Base-by-base conservation (phyloP, 768 basidiomycete genomes). In the Termitomyces sp. region DNA sequence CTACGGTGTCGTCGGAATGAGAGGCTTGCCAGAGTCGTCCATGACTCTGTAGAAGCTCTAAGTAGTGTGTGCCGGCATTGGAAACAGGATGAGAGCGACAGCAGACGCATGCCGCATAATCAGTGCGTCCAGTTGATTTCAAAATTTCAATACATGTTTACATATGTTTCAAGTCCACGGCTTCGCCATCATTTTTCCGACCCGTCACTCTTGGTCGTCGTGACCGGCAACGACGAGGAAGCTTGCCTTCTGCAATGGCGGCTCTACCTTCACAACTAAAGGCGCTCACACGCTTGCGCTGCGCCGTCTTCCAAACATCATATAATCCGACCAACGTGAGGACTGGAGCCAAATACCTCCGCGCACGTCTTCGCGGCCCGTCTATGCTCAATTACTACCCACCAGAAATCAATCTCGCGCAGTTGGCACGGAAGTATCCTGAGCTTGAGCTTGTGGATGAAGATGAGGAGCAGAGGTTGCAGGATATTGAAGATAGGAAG, bases 281-380 rank as follows among this genome's bases (percentile, higher is more conserved):
- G 15, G 76, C 81, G n/a, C 77, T 94, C 61, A 80, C 72, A 1
- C 80, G 82, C 51, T 76, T 90, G 6, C 87, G 87, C 46, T 87
- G 85, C 69, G 69, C 78, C 44, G 83, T 98, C 55, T 96, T 98
- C 68, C 84, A 93, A 68, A 96, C 93, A 9, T 78, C 88, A 4
- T 93, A 90, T 75, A 98, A 98, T 73, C 95, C 95, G 0, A 81
- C 81, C 2, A 83, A 82, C 30, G 69, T 84, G 15, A 87, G 95
- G 18, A 95, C 91, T 0, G 96, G 96, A 18, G 89, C 93, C 30
- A 98, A 98, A 75, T 94, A 96, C 75, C 85, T 98, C 48, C 86
- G 89, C 20, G 79, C 82, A 15, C 81, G 89, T 18, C 83, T 98
- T 37, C 84, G 87, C 0, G 96, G 95, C 0, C 93, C 93, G 0